Percentiles rank a stretch among this genome's conserved stretches.
These are phyloP conservation scores for Nitzschia sp. DNA, from an alignment of 108 stramenopile genomes.

Conservation along the genomic window DNA sequence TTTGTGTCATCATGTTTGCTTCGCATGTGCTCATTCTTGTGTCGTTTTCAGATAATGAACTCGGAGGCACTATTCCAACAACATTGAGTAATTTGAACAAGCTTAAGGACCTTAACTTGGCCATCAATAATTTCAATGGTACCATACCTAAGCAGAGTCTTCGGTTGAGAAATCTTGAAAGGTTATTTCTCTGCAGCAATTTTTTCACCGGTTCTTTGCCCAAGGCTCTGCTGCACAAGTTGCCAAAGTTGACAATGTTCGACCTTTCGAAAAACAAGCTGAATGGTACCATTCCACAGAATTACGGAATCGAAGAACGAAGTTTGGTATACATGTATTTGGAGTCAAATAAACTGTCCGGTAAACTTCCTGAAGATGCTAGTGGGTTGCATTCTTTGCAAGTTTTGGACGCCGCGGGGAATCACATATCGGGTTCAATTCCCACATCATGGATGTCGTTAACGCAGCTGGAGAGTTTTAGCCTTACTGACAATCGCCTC, in stretches of 20 bases:
- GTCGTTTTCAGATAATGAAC: constrained; percentile 29
- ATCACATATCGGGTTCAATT: constrained; percentile 32
- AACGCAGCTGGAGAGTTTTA: neutral
- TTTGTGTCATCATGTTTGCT: neutral
- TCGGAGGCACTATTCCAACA: constrained; percentile 43
- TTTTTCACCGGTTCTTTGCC: constrained; percentile 13
- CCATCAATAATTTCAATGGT: constrained; percentile 12
- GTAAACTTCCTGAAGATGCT: constrained; percentile 19
- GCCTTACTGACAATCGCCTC: constrained; percentile 28
- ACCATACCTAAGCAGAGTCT: neutral
- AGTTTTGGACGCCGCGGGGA: constrained; percentile 15
- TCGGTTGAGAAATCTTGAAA: constrained; percentile 6
- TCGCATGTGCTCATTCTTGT: neutral
- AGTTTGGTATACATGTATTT: constrained; percentile 6
- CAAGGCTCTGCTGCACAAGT: neutral
- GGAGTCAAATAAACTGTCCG: constrained; percentile 29
- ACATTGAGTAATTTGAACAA: constrained; percentile 15
- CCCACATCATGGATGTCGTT: constrained; percentile 15
- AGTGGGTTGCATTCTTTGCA: neutral
- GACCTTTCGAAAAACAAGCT: constrained; percentile 22
- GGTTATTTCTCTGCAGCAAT: constrained; percentile 7
- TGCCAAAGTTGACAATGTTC: neutral
- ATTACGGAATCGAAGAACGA: neutral
- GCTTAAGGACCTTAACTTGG: constrained; percentile 7
- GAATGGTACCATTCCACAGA: constrained; percentile 21